Evolutionary conservation across 2,329 filamentous ascomycete genomes (phyloP).

Genomic region (Arthrinium phaeospermum): DNA sequence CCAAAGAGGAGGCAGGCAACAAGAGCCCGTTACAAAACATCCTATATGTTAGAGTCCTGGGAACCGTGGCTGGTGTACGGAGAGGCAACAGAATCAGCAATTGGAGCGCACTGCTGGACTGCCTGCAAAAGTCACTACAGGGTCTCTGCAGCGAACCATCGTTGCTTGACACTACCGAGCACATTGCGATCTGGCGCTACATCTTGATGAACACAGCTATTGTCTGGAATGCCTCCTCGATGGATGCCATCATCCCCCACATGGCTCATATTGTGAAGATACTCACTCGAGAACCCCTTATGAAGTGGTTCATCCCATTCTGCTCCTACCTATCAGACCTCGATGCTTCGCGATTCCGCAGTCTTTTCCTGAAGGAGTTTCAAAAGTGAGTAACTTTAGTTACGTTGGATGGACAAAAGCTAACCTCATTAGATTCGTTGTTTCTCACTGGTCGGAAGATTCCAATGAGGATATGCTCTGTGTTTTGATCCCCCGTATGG

Average conservation of each 20-base stretch:
- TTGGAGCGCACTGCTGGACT: conserved; percentile 71
- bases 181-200: conserved; percentile 57
- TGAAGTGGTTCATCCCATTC: conserved; percentile 80
- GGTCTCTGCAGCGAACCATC: conserved; percentile 48
- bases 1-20: conserved; percentile 42
- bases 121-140: conserved; percentile 59
- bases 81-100: conserved; percentile 75
- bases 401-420: background rate
- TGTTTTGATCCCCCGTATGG: conserved; percentile 70
- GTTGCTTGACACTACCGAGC: conserved; percentile 42
- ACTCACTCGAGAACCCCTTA: conserved; percentile 69
- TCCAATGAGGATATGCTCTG: conserved; percentile 72
- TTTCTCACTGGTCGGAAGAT: conserved; percentile 72
- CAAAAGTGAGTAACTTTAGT: conserved; percentile 65
- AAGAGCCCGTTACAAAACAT: conserved; percentile 48
- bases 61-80: conserved; percentile 76
- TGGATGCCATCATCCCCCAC: conserved; percentile 77
- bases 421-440: conserved; percentile 66
- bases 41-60: conserved; percentile 65
- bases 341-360: conserved; percentile 75
- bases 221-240: conserved; percentile 75
- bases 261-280: conserved; percentile 69
- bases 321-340: conserved; percentile 81
- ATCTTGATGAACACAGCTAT: conserved; percentile 67
- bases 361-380: conserved; percentile 79